Conservation (phyloP, 1,284 basidiomycete genomes). For the Cutaneotrichosporon mucoides region DNA sequence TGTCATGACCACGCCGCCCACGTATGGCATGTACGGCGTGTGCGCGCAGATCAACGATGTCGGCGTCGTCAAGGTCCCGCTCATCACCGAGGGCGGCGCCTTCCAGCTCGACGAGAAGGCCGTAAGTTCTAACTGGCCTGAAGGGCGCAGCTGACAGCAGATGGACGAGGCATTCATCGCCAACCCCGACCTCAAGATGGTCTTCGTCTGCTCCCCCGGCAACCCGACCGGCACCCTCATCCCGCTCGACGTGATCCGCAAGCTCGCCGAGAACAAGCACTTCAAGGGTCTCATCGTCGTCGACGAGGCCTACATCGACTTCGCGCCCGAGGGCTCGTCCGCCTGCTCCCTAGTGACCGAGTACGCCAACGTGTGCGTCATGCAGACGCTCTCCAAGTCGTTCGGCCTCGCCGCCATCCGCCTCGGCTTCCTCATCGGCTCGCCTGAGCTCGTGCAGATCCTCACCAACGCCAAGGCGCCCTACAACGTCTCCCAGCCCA, state of each 20-base stretch:
- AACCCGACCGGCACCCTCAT: conserved; percentile 94
- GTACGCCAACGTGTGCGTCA: conserved; percentile 85
- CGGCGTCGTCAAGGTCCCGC: conserved; percentile 71
- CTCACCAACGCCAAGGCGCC: conserved; percentile 96
- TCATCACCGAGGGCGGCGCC: conserved; percentile 67
- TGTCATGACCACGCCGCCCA: conserved; percentile 84
- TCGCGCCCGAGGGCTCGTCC: conserved; percentile 62
- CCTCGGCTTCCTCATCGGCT: conserved; percentile 82
- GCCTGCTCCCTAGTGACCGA: conserved; percentile 67
- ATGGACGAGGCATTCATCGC: conserved; percentile 64
- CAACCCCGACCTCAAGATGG: conserved; percentile 76
- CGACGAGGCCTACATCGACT: conserved; percentile 98
- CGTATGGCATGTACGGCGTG: conserved; percentile 97
- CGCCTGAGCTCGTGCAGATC: conserved; percentile 84
- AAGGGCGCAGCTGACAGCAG: conserved; percentile 47
- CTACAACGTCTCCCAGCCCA: conserved; percentile 92
- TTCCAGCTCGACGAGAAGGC: conserved; percentile 75
- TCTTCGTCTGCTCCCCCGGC: conserved; percentile 95
- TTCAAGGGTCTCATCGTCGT: conserved; percentile 91
- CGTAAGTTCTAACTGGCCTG: conserved; percentile 53
- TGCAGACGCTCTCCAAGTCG: conserved; percentile 94
- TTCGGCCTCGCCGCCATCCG: conserved; percentile 94
- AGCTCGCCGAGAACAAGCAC: conserved; percentile 71
- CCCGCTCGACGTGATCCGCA: conserved; percentile 63
- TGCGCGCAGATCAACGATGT: conserved; percentile 95